phyloP scores from a whole-genome alignment of 495 filamentous ascomycete species.

The Aspergillus ellipticus region DNA sequence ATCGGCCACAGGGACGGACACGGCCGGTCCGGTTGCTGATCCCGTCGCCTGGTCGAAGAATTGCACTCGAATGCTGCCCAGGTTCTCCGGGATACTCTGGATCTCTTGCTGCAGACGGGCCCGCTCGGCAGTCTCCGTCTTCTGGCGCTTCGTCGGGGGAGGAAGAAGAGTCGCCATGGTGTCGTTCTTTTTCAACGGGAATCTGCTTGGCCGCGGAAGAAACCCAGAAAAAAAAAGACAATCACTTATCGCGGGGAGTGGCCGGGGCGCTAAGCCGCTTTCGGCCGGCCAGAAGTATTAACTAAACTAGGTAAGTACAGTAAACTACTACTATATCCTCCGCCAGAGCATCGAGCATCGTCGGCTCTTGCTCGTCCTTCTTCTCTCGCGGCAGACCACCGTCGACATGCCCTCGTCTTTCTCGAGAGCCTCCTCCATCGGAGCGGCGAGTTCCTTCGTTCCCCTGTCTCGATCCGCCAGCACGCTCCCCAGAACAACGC shows the following conservation, averaged over 20 bases:
- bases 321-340: slow-evolving; percentile 37
- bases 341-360: too few relatives aligned
- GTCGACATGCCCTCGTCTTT: neutral
- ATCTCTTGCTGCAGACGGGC: slow-evolving; percentile 74
- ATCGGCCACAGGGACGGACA: slow-evolving; percentile 80
- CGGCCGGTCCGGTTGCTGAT: slow-evolving; percentile 59
- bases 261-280: slow-evolving; percentile 21
- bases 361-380: too few relatives aligned
- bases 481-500: slow-evolving; percentile 40
- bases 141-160: slow-evolving; percentile 88
- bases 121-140: slow-evolving; percentile 68
- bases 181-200: slow-evolving; percentile 8
- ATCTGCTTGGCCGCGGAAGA: slow-evolving; percentile 9
- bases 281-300: too few relatives aligned
- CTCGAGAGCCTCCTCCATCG: slow-evolving; percentile 21
- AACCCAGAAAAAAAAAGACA: slow-evolving; percentile 12
- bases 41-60: slow-evolving; percentile 84
- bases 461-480: slow-evolving; percentile 34
- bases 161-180: slow-evolving; percentile 84
- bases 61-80: slow-evolving; percentile 78
- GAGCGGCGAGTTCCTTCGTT: slow-evolving; percentile 19
- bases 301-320: too few relatives aligned
- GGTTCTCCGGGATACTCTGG: slow-evolving; percentile 61
- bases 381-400: too few relatives aligned
- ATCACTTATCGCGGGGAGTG: slow-evolving; percentile 19